Conservation (phyloP, 495 filamentous ascomycete species). For the Daldinia loculata region DNA sequence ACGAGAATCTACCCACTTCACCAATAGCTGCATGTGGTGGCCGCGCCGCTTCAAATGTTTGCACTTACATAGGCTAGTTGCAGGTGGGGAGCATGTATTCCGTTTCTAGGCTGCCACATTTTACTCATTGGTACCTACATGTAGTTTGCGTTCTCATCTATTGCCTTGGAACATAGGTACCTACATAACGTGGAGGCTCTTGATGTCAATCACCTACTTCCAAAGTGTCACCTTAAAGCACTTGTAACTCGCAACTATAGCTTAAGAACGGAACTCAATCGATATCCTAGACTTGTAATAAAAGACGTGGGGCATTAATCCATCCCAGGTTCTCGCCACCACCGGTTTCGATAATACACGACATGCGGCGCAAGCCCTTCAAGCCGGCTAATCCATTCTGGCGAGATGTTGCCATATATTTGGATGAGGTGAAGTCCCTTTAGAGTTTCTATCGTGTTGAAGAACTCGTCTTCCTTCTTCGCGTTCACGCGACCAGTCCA, state of each 20-base stretch:
- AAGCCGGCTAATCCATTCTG: slow-evolving; percentile 29
- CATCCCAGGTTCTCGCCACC: slow-evolving; percentile 39
- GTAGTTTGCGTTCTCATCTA: too few relatives aligned
- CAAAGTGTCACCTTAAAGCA: background rate
- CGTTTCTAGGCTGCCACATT: too few relatives aligned
- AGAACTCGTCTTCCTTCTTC: slow-evolving; percentile 44
- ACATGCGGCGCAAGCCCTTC: slow-evolving; percentile 22
- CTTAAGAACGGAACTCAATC: background rate
- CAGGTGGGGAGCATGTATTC: too few relatives aligned
- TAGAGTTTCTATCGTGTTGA: slow-evolving; percentile 20
- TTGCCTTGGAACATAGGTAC: too few relatives aligned
- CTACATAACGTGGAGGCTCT: too few relatives aligned
- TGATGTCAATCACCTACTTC: too few relatives aligned
- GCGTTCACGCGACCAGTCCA: slow-evolving; percentile 34
- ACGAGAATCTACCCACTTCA: too few relatives aligned
- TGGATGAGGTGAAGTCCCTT: slow-evolving; percentile 27
- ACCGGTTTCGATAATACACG: slow-evolving; percentile 24
- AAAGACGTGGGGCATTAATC: slow-evolving; percentile 2
- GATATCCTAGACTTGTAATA: background rate
- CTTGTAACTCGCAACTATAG: background rate
- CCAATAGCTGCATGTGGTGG: background rate
- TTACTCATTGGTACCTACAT: too few relatives aligned
- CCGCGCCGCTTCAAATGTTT: too few relatives aligned
- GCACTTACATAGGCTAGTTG: too few relatives aligned
- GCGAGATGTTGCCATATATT: slow-evolving; percentile 33